A percentile compares a stretch with the other conserved stretches of the same genome.
phyloP scores from a whole-genome alignment of 2,329 filamentous ascomycete species.

The Drechmeria coniospora region DNA sequence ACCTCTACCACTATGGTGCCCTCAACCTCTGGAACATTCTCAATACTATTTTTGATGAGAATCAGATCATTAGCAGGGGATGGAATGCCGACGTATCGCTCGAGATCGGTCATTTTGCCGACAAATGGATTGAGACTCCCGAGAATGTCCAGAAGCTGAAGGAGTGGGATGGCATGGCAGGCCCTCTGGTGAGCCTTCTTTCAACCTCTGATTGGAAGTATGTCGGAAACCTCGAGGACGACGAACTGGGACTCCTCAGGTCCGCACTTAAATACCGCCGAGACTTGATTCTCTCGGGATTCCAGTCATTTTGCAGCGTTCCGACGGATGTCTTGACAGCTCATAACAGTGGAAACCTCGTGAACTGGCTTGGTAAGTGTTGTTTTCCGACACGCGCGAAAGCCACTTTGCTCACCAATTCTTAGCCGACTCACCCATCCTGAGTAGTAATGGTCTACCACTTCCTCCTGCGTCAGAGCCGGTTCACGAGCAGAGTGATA shows the following conservation, averaged over 20 bases:
- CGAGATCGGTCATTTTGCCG: constrained; percentile 20
- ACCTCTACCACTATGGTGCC: constrained; percentile 30
- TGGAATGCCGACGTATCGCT: constrained; percentile 10
- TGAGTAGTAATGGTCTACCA: constrained; percentile 14
- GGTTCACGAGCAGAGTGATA: no score
- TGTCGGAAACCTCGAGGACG: constrained; percentile 15
- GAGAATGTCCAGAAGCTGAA: constrained; percentile 17
- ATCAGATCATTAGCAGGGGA: constrained; percentile 16
- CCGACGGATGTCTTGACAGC: constrained; percentile 13
- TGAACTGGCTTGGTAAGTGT: constrained; percentile 25
- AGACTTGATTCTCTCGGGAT: constrained; percentile 9
- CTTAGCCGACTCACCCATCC: constrained; percentile 14
- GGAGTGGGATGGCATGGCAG: constrained; percentile 12
- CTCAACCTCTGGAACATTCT: constrained; percentile 33
- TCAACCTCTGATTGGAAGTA: constrained; percentile 11
- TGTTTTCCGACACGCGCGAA: background rate
- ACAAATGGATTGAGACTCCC: constrained; percentile 17
- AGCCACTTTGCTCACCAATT: constrained; percentile 5
- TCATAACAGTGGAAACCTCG: constrained; percentile 10
- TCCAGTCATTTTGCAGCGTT: constrained; percentile 3
- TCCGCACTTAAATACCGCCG: constrained; percentile 19
- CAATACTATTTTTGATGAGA: constrained; percentile 24
- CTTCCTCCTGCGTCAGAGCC: constrained; percentile 8
- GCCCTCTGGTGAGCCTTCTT: constrained; percentile 14
- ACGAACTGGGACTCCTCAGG: constrained; percentile 14